Percentiles rank a stretch among this genome's conserved stretches.
Conservation (phyloP, 176 grass and related monocot species). For the Musa itinerans region DNA sequence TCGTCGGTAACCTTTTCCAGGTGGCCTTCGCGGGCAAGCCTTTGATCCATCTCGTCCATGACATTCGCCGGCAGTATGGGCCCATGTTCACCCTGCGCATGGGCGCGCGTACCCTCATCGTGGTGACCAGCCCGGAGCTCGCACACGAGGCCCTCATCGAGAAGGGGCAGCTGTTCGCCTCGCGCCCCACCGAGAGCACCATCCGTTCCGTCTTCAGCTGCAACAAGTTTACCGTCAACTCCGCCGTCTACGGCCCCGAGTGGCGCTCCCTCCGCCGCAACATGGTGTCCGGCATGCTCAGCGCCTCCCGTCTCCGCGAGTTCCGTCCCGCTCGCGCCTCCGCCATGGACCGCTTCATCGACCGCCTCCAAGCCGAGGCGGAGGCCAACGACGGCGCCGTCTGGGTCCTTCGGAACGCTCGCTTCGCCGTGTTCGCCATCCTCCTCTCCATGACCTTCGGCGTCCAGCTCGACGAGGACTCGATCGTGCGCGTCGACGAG, state of each 20-base stretch:
- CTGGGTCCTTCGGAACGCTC: constrained; percentile 89
- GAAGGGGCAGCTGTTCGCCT: constrained; percentile 60
- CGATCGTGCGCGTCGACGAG: constrained; percentile 55
- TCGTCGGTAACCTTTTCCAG: constrained; percentile 82
- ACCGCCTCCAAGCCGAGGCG: constrained; percentile 55
- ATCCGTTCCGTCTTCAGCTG: constrained; percentile 76
- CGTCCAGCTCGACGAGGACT: constrained; percentile 55
- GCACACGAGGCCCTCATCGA: constrained; percentile 71
- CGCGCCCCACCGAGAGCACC: constrained; percentile 59
- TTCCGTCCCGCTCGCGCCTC: constrained; percentile 33
- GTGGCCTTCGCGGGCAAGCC: constrained; percentile 77
- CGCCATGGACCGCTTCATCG: constrained; percentile 85
- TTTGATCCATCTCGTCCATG: constrained; percentile 71
- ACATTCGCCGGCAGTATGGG: constrained; percentile 50
- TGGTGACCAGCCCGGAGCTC: constrained; percentile 69
- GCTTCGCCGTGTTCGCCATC: constrained; percentile 86
- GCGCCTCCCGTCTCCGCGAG: constrained; percentile 48
- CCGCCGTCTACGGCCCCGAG: constrained; percentile 61
- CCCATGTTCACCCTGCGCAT: constrained; percentile 73
- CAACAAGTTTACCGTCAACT: constrained; percentile 92
- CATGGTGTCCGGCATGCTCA: constrained; percentile 94
- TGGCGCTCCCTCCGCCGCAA: constrained; percentile 82
- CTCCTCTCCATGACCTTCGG: constrained; percentile 88
- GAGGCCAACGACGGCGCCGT: constrained; percentile 35
- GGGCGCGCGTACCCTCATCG: constrained; percentile 70